Base-by-base conservation (phyloP, 176 grass and related monocot species). In the Bolboschoenus planiculmis region DNA sequence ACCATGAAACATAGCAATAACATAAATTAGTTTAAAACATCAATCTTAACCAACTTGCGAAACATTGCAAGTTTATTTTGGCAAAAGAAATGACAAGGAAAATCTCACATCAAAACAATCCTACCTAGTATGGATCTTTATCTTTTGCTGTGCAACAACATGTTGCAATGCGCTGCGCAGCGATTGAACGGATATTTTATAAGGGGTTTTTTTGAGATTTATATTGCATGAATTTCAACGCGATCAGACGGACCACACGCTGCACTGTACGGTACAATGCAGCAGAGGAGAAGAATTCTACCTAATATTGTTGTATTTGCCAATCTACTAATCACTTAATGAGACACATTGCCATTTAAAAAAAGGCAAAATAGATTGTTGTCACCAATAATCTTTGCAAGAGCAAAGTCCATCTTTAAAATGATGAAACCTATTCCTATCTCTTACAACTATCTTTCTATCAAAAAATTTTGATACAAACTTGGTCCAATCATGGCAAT, bases 341-440 rank as follows among this genome's bases (percentile, higher is more conserved):
- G 5, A 65, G 35, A 36, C 6, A n/a, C n/a, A 66, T 20, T 66
- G 63, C n/a, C 30, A 62, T 62, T 66, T n/a, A 3, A 35, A 7
- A 66, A 37, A 2, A 36, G 33, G 2, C 4, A 66, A 66, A 37
- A 61, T 14, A 36, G 1, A 67, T 7, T 4, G 79, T 42, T 33
- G 27, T 97, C 81, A 93, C 91, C 94, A 91, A 54, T 90, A 93
- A 81, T 91, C 94, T 60, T 48, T 85, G 80, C 89, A 97, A 39
- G 94, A 91, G 81, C 91, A 97, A 3, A 7, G 29, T n/a, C 94
- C 94, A 84, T 87, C 61, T 83, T 87, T 92, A 81, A 97, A 97
- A 88, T 94, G 88, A 81, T 97, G 94, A 89, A 97, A 94, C 61
- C 86, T 83, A 56, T 97, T 94, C 74, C 91, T 90, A 63, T 97